Evolutionary conservation across 148 eudicot species (phyloP).

Genomic region (Arctostaphylos glauca): DNA sequence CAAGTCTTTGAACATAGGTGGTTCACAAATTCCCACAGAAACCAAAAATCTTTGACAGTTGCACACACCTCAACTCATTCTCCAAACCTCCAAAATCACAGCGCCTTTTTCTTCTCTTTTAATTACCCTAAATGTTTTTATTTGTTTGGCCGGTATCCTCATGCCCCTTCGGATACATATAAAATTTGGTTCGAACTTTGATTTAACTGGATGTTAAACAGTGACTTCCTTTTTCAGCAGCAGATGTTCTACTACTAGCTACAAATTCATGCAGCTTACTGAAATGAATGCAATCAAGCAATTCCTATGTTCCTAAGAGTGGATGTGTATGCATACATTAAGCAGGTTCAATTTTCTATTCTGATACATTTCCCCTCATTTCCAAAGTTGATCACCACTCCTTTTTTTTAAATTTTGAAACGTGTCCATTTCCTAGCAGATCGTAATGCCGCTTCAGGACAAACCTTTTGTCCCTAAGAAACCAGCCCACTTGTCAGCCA

Average conservation of each 20-base stretch:
- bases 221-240: not conserved
- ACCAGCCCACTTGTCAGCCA: not conserved
- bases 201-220: not conserved
- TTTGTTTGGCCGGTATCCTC: not conserved
- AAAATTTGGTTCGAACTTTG: not conserved
- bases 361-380: not conserved
- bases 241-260: not conserved
- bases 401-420: not conserved
- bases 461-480: not conserved
- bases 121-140: not conserved
- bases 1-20: not conserved
- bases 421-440: not conserved
- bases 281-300: not conserved
- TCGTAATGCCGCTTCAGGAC: not conserved
- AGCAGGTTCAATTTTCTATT: not conserved
- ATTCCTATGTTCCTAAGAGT: not conserved
- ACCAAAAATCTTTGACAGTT: not conserved
- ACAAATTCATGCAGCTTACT: not conserved
- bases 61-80: not conserved
- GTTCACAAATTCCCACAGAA: not conserved
- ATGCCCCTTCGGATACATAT: not conserved
- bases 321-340: not conserved
- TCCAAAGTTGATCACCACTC: not conserved
- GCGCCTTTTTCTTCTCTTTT: not conserved
- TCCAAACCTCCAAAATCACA: not conserved